phyloP scores from a whole-genome alignment of 768 basidiomycete species.

The Lactarius psammicola region DNA sequence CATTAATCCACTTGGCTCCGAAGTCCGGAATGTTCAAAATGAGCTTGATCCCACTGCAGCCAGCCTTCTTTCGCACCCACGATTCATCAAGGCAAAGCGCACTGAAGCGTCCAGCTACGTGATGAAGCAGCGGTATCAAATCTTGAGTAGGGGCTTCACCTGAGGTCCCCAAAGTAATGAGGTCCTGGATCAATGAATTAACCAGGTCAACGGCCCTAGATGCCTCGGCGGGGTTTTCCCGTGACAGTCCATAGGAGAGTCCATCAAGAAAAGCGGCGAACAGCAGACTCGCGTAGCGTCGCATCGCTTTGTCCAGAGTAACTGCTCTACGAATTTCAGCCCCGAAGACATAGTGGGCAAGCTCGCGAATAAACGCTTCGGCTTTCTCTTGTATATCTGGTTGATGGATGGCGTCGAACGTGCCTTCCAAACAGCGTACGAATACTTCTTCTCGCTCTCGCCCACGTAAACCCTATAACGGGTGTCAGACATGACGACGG shows the following conservation, averaged over 20 bases:
- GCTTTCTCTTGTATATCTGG: slow-evolving; percentile 70
- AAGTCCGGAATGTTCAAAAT: slow-evolving; percentile 70
- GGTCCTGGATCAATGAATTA: slow-evolving; percentile 59
- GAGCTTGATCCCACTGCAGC: slow-evolving; percentile 80
- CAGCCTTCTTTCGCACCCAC: slow-evolving; percentile 88
- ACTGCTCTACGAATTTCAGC: slow-evolving; percentile 65
- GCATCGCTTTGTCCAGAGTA: slow-evolving; percentile 50
- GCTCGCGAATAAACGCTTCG: slow-evolving; percentile 62
- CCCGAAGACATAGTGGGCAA: slow-evolving; percentile 70
- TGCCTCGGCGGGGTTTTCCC: slow-evolving; percentile 59
- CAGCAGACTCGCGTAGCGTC: slow-evolving; percentile 55
- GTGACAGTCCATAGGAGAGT: slow-evolving; percentile 71
- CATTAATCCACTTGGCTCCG: slow-evolving; percentile 74
- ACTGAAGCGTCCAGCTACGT: slow-evolving; percentile 79
- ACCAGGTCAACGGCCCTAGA: slow-evolving; percentile 60
- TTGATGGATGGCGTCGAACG: slow-evolving; percentile 73
- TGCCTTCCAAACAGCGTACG: slow-evolving; percentile 62
- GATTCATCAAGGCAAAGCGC: slow-evolving; percentile 88
- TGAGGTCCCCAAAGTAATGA: slow-evolving; percentile 55
- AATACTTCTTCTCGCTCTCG: slow-evolving; percentile 78
- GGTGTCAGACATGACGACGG: slow-evolving; percentile 5
- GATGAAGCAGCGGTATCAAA: slow-evolving; percentile 67
- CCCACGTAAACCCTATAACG: slow-evolving; percentile 59
- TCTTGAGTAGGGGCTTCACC: slow-evolving; percentile 51
- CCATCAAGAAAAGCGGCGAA: slow-evolving; percentile 77